Evolutionary conservation across 2,329 filamentous ascomycete genomes (phyloP), one percentile per base, ranked within the genome.

Genomic region (Diaporthe sp.): DNA sequence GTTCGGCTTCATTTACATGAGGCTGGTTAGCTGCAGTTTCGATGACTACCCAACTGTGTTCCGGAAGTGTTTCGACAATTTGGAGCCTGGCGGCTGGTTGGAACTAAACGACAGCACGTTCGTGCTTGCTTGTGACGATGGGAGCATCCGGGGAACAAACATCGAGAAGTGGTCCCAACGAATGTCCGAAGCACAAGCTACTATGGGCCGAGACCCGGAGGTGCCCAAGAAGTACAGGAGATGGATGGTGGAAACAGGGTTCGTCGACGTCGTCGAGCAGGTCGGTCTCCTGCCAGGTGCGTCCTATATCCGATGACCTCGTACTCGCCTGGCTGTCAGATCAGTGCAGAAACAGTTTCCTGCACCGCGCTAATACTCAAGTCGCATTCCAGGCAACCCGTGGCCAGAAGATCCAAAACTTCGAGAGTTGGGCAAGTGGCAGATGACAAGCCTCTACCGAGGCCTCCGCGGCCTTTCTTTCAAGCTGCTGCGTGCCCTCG

Each of bases 261-360:
- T 61, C n/a, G 58, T 61, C n/a, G 58, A 61, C n/a, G n/a, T 44
- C n/a, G 58, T 61, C n/a, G 58, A 61, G 58, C 58, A 61, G 37
- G 58, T 61, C 4, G 58, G 58, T 5, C 31, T 61, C 9, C 58
- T 61, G 7, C 58, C 58, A 61, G 58, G 58, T 61, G 58, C n/a
- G 58, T 61, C 37, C 58, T 15, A 61, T n/a, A 19, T 57, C 37
- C n/a, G 13, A 25, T 28, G 37, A 9, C 13, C n/a, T 2, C n/a
- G 7, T 42, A 28, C 37, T 15, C 1, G 3, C 37, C n/a, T n/a
- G 58, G 37, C 8, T 42, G 37, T 17, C 28, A 61, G 13, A 25
- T 25, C 8, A 25, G 15, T 9, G 28, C 28, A 31, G 28, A 57
- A 10, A 22, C 5, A 7, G 12, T 42, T 15, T 17, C 7, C n/a